These are phyloP conservation scores for Corinectria fuckeliana DNA, from an alignment of 2,329 filamentous ascomycete genomes.

Conservation along the genomic window DNA sequence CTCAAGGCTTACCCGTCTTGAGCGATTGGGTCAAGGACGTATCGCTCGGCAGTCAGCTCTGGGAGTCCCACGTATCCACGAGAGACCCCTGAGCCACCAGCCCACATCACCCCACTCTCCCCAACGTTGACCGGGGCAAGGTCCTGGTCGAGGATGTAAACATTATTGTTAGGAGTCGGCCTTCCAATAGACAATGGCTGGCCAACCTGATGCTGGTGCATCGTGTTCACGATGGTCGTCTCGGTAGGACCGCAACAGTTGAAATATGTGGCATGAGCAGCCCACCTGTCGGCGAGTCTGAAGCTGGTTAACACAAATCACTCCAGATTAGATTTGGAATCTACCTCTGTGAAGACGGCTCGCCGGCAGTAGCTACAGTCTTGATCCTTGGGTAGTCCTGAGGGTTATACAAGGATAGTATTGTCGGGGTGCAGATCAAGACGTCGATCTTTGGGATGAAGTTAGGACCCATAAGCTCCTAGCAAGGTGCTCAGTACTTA, in stretches of 20 bases:
- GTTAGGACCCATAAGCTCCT: neutral
- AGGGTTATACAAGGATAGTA: slow-evolving; percentile 57
- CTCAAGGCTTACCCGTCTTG: slow-evolving; percentile 53
- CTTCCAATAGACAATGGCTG: slow-evolving; percentile 61
- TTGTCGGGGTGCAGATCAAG: slow-evolving; percentile 62
- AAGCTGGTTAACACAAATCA: neutral
- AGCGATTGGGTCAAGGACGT: slow-evolving; percentile 57
- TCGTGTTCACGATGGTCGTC: slow-evolving; percentile 65
- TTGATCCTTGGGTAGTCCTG: slow-evolving; percentile 57
- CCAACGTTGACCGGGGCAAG: slow-evolving; percentile 53
- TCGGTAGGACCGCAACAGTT: slow-evolving; percentile 68
- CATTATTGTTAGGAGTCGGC: slow-evolving; percentile 62
- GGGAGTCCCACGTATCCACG: slow-evolving; percentile 62
- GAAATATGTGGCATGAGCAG: slow-evolving; percentile 53
- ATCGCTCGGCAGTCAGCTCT: slow-evolving; percentile 56
- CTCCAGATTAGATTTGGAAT: neutral
- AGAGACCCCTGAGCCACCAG: slow-evolving; percentile 58
- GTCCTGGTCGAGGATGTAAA: slow-evolving; percentile 60
- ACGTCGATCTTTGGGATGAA: slow-evolving; percentile 52
- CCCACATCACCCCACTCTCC: slow-evolving; percentile 61
- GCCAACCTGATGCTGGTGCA: slow-evolving; percentile 43
- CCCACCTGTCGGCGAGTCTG: slow-evolving; percentile 61
- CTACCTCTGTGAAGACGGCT: slow-evolving; percentile 55
- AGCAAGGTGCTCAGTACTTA: slow-evolving; percentile 27
- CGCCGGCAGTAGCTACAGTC: slow-evolving; percentile 59